phyloP scores from a whole-genome alignment of 305 asterid genomes.

The Ilex paraguariensis region DNA sequence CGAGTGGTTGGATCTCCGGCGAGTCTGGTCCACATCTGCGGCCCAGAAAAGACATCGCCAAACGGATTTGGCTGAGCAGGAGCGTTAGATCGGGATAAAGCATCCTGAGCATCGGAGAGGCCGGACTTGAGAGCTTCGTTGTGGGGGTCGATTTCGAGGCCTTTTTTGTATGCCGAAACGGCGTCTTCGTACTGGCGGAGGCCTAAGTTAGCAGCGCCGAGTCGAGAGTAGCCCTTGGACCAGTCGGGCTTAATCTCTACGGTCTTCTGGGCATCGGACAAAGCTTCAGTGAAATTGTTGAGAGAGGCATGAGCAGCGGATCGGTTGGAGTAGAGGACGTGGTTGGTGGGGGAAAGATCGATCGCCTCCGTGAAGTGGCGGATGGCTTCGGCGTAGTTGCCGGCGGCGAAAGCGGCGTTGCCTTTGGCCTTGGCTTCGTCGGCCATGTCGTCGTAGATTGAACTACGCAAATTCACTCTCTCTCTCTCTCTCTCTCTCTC shows the following conservation, averaged over 20 bases:
- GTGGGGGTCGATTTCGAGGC: slow-evolving; percentile 70
- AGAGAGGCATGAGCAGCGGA: slow-evolving; percentile 87
- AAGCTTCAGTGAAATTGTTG: slow-evolving; percentile 53
- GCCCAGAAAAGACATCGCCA: slow-evolving; percentile 71
- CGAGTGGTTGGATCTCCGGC: slow-evolving; percentile 60
- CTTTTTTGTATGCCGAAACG: slow-evolving; percentile 54
- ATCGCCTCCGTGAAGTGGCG: slow-evolving; percentile 72
- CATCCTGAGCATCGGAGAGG: slow-evolving; percentile 73
- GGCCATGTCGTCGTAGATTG: slow-evolving; percentile 37
- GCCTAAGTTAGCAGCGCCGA: slow-evolving; percentile 76
- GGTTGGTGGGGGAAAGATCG: slow-evolving; percentile 55
- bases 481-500: too few relatives aligned
- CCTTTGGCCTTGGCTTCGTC: slow-evolving; percentile 94
- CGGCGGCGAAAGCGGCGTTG: slow-evolving; percentile 84
- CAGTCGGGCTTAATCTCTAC: slow-evolving; percentile 81
- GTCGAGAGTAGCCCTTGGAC: slow-evolving; percentile 86
- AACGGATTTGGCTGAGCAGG: slow-evolving; percentile 41
- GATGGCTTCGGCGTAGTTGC: slow-evolving; percentile 52
- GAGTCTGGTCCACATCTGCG: slow-evolving; percentile 82
- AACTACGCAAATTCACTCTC: too few relatives aligned
- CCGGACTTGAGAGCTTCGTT: slow-evolving; percentile 77
- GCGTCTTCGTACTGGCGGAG: slow-evolving; percentile 52
- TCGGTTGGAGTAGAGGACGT: slow-evolving; percentile 84
- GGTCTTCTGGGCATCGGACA: slow-evolving; percentile 69
- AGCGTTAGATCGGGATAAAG: slow-evolving; percentile 48